Percentiles rank a stretch among this genome's conserved stretches.
These are phyloP conservation scores for Pseudoscleropodium purum DNA, from an alignment of 225 moss, liverwort and hornwort genomes.

Conservation along the genomic window DNA sequence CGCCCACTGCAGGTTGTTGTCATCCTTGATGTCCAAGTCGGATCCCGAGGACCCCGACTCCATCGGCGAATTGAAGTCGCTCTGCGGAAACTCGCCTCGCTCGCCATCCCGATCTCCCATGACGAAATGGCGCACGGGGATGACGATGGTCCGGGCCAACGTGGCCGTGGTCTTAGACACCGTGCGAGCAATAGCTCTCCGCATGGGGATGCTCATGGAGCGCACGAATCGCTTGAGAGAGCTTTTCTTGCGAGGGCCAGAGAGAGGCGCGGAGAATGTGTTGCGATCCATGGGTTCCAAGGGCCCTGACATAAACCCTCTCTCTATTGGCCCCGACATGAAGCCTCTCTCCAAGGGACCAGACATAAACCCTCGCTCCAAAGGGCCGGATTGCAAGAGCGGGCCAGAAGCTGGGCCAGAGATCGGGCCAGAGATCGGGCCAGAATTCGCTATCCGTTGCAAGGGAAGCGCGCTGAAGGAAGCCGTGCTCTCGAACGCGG, in stretches of 20 bases:
- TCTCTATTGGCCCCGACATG: conserved; percentile 89
- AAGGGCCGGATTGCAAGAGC: conserved; percentile 62
- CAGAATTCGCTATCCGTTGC: conserved; percentile 72
- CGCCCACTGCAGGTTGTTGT: conserved; percentile 90
- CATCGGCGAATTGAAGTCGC: conserved; percentile 30
- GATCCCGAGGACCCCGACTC: conserved; percentile 52
- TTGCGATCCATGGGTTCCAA: conserved; percentile 81
- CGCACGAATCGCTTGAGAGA: conserved; percentile 68
- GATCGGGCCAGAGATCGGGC: conserved; percentile 24
- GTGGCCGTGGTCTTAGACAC: conserved; percentile 71
- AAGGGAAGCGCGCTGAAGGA: conserved; percentile 85
- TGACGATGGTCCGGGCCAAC: conserved; percentile 58
- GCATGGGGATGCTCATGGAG: conserved; percentile 71
- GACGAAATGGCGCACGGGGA: conserved; percentile 67
- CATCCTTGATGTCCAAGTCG: conserved; percentile 59
- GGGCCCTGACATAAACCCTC: conserved; percentile 74
- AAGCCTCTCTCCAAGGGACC: conserved; percentile 91
- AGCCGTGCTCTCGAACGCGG: conserved; percentile 85
- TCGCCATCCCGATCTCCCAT: conserved; percentile 40
- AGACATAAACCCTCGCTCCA: conserved; percentile 94
- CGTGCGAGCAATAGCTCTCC: conserved; percentile 66
- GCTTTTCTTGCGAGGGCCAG: conserved; percentile 49
- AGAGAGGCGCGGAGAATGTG: conserved; percentile 87
- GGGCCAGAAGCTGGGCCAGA: conserved; percentile 50
- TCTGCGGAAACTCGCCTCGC: conserved; percentile 3